phyloP scores from a whole-genome alignment of 208 protist genomes.

The Leishmania mexicana region DNA sequence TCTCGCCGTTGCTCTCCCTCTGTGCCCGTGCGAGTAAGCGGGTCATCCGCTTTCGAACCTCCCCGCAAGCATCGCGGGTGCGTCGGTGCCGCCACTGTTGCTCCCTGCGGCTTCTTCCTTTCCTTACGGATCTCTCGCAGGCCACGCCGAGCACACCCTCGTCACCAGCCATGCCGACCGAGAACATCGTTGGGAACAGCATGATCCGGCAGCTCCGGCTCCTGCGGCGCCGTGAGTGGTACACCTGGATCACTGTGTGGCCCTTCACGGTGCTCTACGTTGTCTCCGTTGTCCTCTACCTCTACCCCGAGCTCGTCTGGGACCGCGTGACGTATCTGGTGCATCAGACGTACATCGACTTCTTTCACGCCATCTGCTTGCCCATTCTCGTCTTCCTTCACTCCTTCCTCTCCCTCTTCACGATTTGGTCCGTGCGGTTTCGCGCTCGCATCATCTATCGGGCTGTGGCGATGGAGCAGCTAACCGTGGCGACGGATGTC shows the following conservation, averaged over 20 bases:
- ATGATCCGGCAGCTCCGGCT: conserved; percentile 75
- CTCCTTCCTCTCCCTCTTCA: conserved; percentile 88
- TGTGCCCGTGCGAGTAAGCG: background rate
- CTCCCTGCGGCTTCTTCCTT: background rate
- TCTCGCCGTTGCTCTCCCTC: background rate
- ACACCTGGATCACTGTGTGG: conserved; percentile 84
- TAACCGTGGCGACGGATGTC: conserved; percentile 66
- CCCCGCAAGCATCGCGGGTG: background rate
- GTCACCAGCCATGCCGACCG: conserved; percentile 20
- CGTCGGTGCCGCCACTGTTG: background rate
- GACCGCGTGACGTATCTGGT: conserved; percentile 87
- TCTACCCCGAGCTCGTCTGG: conserved; percentile 86
- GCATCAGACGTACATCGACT: conserved; percentile 90
- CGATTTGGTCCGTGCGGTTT: conserved; percentile 89
- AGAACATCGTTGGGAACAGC: conserved; percentile 66
- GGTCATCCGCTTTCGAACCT: background rate
- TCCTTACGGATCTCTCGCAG: background rate
- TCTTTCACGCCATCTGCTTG: conserved; percentile 86
- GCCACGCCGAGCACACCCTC: background rate
- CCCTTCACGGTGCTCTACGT: conserved; percentile 83
- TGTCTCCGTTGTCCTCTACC: conserved; percentile 56
- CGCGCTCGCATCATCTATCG: conserved; percentile 68
- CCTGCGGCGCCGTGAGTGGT: conserved; percentile 68
- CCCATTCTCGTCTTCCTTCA: conserved; percentile 85
- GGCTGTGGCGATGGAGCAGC: conserved; percentile 40